phyloP scores from a whole-genome alignment of 192 early-diverging fungal species.

The Backusella australiensis region DNA sequence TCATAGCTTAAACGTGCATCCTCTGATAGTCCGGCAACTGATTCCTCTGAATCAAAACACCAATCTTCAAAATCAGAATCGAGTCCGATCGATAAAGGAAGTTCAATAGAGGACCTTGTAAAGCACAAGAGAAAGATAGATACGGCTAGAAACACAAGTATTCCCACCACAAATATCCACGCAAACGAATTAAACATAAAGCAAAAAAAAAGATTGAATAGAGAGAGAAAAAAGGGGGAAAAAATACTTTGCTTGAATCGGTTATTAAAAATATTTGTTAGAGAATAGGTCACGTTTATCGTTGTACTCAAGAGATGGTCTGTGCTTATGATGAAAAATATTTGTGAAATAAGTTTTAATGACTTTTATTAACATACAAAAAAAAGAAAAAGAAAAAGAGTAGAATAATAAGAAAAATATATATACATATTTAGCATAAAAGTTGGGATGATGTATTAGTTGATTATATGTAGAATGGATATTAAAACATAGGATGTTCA shows the following conservation, averaged over 20 bases:
- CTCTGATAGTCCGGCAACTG: conserved; percentile 35
- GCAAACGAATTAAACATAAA: conserved; percentile 14
- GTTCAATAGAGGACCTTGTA: conserved; percentile 20
- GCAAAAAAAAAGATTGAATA: neutral
- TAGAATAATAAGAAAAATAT: neutral
- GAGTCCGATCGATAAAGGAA: conserved; percentile 1
- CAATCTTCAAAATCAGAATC: conserved; percentile 36
- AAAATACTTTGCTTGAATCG: neutral
- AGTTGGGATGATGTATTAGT: neutral
- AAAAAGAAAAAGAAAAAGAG: neutral
- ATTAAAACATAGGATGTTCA: conserved; percentile 34
- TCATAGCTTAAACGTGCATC: conserved; percentile 45
- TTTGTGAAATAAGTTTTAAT: neutral
- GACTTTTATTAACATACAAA: neutral
- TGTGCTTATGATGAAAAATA: neutral
- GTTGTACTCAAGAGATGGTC: neutral
- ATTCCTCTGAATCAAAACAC: conserved; percentile 30
- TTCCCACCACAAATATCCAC: conserved; percentile 36
- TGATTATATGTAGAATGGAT: neutral
- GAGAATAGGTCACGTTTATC: neutral
- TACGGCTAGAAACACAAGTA: conserved; percentile 31
- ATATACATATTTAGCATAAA: conserved; percentile 2
- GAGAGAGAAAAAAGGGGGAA: neutral
- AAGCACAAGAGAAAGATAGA: conserved; percentile 33
- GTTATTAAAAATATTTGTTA: neutral